A percentile compares a stretch with the other conserved stretches of the same genome.
phyloP scores from a whole-genome alignment of 2,329 filamentous ascomycete genomes.

The Scedosporium aurantiacum region DNA sequence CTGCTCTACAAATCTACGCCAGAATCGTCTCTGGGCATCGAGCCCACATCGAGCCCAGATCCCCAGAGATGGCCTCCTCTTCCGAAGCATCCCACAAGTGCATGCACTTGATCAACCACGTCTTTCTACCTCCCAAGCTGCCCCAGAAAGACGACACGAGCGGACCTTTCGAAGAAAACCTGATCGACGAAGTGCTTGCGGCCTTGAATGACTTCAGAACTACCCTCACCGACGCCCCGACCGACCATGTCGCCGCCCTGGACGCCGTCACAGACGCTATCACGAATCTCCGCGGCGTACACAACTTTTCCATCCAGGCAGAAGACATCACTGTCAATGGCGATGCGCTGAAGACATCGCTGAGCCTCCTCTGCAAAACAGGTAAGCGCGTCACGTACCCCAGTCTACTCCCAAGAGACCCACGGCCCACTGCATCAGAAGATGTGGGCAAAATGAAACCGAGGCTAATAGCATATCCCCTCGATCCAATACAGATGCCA shows the following conservation, averaged over 20 bases:
- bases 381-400: background rate
- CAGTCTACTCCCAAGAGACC: background rate
- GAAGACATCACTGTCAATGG: background rate
- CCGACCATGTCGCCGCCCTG: background rate
- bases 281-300: background rate
- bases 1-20: background rate
- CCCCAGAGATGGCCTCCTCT: background rate
- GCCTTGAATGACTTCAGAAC: background rate
- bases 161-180: background rate
- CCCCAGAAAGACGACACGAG: constrained; percentile 13
- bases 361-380: background rate
- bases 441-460: background rate
- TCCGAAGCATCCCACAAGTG: background rate
- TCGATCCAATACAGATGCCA: constrained; percentile 6
- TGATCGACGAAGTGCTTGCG: background rate
- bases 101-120: constrained; percentile 14
- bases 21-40: background rate
- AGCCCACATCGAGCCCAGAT: too few species aligned
- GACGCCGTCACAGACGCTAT: background rate
- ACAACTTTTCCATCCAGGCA: background rate
- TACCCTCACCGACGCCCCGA: background rate
- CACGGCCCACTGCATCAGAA: background rate
- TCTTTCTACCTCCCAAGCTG: constrained; percentile 21
- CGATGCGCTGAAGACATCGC: background rate
- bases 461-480: background rate